phyloP scores from a whole-genome alignment of 169 alveolate genomes.

The Eimeria brunetti region DNA sequence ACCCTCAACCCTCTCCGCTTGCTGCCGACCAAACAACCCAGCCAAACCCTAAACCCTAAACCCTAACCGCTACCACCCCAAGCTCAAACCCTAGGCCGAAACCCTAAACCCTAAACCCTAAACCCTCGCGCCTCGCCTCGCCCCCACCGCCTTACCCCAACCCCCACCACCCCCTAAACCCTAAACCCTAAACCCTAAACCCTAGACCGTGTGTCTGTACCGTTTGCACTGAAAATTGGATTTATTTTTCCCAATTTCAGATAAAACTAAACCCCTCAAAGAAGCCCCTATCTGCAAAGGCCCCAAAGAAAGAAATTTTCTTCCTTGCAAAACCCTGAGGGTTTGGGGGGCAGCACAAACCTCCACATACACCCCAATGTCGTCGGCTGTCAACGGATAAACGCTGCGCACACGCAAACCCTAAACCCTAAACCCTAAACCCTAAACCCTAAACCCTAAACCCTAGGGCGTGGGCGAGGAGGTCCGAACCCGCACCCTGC shows the following conservation, averaged over 20 bases:
- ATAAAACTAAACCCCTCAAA: background rate
- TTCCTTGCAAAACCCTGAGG: background rate
- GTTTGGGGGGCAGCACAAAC: background rate
- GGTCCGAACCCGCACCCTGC: no score
- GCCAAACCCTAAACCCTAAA: background rate
- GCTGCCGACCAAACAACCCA: background rate
- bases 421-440: constrained; percentile 26
- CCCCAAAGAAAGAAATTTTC: no score
- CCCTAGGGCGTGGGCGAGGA: no score
- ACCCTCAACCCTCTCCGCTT: background rate
- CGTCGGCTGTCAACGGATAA: background rate
- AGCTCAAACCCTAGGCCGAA: background rate
- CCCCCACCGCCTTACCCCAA: background rate
- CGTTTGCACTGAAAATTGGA: background rate
- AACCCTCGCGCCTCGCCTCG: background rate
- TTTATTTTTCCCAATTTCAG: background rate
- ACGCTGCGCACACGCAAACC: background rate
- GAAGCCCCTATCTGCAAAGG: background rate
- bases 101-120: background rate
- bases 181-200: background rate
- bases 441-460: constrained; percentile 21
- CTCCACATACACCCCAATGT: background rate
- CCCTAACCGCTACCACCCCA: background rate
- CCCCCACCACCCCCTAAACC: background rate
- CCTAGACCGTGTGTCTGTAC: background rate